These are phyloP conservation scores for Trypanosoma grayi DNA, from an alignment of 208 protist species.

Conservation along the genomic window DNA sequence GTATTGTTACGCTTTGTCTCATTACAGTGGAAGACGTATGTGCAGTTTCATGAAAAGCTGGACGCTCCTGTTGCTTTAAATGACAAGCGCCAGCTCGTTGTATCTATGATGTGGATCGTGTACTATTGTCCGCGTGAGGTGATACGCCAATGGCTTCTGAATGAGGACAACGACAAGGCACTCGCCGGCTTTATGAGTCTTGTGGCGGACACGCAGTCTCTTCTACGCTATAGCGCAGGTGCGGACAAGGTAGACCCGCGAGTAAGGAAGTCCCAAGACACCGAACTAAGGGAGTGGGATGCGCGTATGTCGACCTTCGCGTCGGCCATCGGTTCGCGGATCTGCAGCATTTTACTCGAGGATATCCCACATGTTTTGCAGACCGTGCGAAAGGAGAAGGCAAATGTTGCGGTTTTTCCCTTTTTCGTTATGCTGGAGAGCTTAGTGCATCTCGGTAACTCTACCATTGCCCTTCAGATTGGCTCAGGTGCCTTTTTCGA, in stretches of 20 bases:
- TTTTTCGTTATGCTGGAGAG: slow-evolving; percentile 88
- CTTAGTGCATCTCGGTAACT: slow-evolving; percentile 69
- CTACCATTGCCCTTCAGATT: slow-evolving; percentile 80
- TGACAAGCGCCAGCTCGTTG: slow-evolving; percentile 67
- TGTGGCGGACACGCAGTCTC: slow-evolving; percentile 61
- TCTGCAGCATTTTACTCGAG: slow-evolving; percentile 61
- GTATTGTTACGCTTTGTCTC: slow-evolving; percentile 43
- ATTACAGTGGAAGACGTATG: slow-evolving; percentile 64
- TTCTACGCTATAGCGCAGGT: slow-evolving; percentile 67
- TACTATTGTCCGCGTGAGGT: slow-evolving; percentile 60
- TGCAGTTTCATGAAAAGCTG: slow-evolving; percentile 51
- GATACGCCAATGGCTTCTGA: slow-evolving; percentile 49
- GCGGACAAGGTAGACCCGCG: slow-evolving; percentile 25
- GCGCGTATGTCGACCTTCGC: slow-evolving; percentile 74
- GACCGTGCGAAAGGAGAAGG: slow-evolving; percentile 53
- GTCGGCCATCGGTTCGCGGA: slow-evolving; percentile 58
- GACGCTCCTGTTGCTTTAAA: slow-evolving; percentile 27
- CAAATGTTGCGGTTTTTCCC: slow-evolving; percentile 52
- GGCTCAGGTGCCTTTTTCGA: slow-evolving; percentile 66
- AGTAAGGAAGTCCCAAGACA: neutral
- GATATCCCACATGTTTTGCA: slow-evolving; percentile 53
- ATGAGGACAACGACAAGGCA: slow-evolving; percentile 40
- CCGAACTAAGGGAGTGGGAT: slow-evolving; percentile 54
- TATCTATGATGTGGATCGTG: slow-evolving; percentile 74
- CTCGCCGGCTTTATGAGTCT: slow-evolving; percentile 73